Evolutionary conservation across 2,329 filamentous ascomycete species (phyloP), one percentile per base, ranked within the genome.

Genomic region (Emergomyces pasteurianus): DNA sequence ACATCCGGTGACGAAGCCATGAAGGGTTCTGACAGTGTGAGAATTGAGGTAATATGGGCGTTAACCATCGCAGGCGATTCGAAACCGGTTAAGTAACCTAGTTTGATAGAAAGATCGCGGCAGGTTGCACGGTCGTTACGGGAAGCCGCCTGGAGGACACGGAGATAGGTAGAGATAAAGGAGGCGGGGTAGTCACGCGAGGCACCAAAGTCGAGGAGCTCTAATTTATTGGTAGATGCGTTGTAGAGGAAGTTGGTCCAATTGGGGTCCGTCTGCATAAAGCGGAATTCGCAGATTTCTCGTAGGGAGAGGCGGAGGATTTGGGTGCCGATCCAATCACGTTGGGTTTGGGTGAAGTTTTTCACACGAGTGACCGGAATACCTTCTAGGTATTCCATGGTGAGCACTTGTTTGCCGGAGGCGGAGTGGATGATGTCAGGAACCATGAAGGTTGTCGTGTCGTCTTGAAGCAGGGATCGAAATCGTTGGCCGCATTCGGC

Each of bases 181-280:
- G 82, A 77, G 46, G 84, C 81, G 0, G 92, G 90, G 71, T 86
- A 99, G 66, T 91, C 92, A 68, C 94, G 83, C 23, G 88, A 91
- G 42, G 94, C 94, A 62, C 94, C 94, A 74, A 99, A 99, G 75
- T 99, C 95, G 58, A 99, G 85, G 0, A 99, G 83, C 74, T 96
- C 92, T 16, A 99, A 86, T 70, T 85, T 88, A 67, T 85, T 78
- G 3, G 81, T 84, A 23, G 78, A 68, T 0, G 85, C 78, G 68
- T 97, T 94, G 80, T 90, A 99, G 23, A 97, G 81, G 74, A 99
- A 99, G 75, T 99, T 99, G 40, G 92, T 97, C 94, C 94, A 99
- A 79, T 99, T 99, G 47, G 94, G 94, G 71, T 99, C 94, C 5
- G 94, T 99, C 77, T 99, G 94, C 94, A 99, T 99, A 78, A 95